Evolutionary conservation across 2,329 filamentous ascomycete species (phyloP).

Genomic region (Fusarium sp.): DNA sequence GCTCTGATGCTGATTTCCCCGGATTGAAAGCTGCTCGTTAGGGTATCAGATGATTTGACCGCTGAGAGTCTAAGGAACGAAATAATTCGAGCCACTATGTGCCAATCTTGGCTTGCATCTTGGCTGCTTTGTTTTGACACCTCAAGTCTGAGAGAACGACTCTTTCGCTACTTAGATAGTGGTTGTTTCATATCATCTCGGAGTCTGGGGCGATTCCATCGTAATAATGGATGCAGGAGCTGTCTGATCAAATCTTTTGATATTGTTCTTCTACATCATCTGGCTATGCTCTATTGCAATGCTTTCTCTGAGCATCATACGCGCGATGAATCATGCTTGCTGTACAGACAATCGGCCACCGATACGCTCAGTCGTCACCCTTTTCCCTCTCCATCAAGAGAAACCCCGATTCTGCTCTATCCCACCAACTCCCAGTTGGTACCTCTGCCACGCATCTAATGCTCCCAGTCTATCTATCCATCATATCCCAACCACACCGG

Average conservation of each 20-base stretch:
- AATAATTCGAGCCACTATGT: not conserved
- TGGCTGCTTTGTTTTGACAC: not conserved
- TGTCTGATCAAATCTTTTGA: not conserved
- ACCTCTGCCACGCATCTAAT: not conserved
- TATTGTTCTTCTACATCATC: not conserved
- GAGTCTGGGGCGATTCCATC: not conserved
- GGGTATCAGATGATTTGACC: not conserved
- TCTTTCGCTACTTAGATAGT: not conserved
- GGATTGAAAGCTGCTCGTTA: not conserved
- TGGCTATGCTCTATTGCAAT: not conserved
- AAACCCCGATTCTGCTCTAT: not conserved
- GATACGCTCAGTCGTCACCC: not conserved
- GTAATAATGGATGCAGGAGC: not conserved
- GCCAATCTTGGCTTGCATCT: not conserved
- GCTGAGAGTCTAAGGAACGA: not conserved
- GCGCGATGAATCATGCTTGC: not conserved
- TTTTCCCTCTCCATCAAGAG: not conserved
- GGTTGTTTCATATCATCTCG: not conserved
- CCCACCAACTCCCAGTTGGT: not conserved
- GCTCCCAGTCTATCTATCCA: conserved; percentile 1
- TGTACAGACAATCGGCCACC: not conserved
- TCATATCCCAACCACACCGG: not conserved
- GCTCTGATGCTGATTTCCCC: not conserved
- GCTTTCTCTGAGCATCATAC: not conserved
- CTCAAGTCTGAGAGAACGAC: not conserved